These are phyloP conservation scores for Mortierella claussenii DNA, from an alignment of 192 early-diverging fungal species.

Conservation along the genomic window DNA sequence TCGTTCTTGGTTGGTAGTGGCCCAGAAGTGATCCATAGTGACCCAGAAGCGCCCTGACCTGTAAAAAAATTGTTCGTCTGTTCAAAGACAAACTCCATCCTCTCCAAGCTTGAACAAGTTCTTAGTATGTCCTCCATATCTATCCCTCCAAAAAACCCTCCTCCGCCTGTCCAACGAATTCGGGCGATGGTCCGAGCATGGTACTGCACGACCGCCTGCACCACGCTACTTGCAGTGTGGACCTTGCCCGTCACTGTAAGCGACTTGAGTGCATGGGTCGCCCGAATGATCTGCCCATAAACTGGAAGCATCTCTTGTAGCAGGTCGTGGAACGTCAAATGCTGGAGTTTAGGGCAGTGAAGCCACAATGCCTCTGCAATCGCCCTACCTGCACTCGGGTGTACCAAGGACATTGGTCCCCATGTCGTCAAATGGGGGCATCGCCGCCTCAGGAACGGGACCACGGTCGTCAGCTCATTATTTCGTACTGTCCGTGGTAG, in stretches of 20 bases:
- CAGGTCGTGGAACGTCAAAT: neutral
- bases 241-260: slow-evolving; percentile 3
- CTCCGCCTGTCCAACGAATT: slow-evolving; percentile 5
- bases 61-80: neutral
- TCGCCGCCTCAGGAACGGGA: slow-evolving; percentile 1
- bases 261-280: neutral
- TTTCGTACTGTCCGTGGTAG: neutral
- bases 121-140: neutral
- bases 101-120: slow-evolving; percentile 3
- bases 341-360: neutral
- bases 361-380: neutral
- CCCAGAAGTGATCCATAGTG: neutral
- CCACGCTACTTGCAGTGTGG: neutral
- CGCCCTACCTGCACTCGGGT: neutral
- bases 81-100: neutral
- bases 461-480: neutral
- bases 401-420: neutral
- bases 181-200: neutral
- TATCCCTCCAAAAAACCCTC: slow-evolving; percentile 1
- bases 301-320: neutral
- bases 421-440: slow-evolving; percentile 1
- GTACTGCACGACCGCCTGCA: neutral
- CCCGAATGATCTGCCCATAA: neutral
- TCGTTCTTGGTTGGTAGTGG: neutral
- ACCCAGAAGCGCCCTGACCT: neutral